Percentiles rank a stretch among this genome's conserved stretches.
These are phyloP conservation scores for Tuber calosporum DNA, from an alignment of 495 filamentous ascomycete genomes.

Conservation along the genomic window DNA sequence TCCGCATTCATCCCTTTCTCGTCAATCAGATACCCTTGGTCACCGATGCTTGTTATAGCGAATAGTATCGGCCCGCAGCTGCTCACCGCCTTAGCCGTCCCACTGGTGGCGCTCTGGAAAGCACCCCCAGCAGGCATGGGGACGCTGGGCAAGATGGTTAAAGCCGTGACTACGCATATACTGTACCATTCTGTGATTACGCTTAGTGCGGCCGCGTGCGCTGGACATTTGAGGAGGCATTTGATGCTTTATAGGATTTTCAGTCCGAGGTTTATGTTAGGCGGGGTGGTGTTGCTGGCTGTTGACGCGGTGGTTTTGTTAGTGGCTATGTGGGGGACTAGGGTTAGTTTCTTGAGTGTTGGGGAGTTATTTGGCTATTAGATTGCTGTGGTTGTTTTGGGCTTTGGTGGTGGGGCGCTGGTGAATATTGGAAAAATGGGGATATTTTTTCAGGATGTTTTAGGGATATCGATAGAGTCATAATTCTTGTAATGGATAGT, in stretches of 20 bases:
- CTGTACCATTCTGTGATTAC: slow-evolving; percentile 74
- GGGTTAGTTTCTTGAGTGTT: slow-evolving; percentile 67
- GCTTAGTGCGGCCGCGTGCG: slow-evolving; percentile 75
- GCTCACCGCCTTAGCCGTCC: slow-evolving; percentile 67
- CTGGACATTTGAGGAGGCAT: slow-evolving; percentile 76
- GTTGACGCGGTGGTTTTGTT: slow-evolving; percentile 67
- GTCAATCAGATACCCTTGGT: slow-evolving; percentile 80
- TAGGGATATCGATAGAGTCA: background rate
- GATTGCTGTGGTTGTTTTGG: background rate
- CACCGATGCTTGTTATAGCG: slow-evolving; percentile 67
- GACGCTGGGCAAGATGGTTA: slow-evolving; percentile 60
- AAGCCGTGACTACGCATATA: slow-evolving; percentile 63
- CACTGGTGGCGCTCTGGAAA: slow-evolving; percentile 83
- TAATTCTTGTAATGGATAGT: background rate
- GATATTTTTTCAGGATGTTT: background rate
- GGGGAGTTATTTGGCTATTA: slow-evolving; percentile 72
- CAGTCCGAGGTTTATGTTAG: slow-evolving; percentile 79
- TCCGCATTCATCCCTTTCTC: slow-evolving; percentile 85
- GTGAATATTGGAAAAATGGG: background rate
- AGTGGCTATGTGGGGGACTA: slow-evolving; percentile 61
- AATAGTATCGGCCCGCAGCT: slow-evolving; percentile 90
- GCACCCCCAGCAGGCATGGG: slow-evolving; percentile 46
- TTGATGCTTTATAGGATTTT: slow-evolving; percentile 98
- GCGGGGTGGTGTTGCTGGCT: slow-evolving; percentile 61
- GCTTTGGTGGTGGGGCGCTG: background rate